Percentiles rank a stretch among this genome's conserved stretches.
These are phyloP conservation scores for Mycothermus thermophilus DNA, from an alignment of 495 filamentous ascomycete genomes.

Conservation along the genomic window DNA sequence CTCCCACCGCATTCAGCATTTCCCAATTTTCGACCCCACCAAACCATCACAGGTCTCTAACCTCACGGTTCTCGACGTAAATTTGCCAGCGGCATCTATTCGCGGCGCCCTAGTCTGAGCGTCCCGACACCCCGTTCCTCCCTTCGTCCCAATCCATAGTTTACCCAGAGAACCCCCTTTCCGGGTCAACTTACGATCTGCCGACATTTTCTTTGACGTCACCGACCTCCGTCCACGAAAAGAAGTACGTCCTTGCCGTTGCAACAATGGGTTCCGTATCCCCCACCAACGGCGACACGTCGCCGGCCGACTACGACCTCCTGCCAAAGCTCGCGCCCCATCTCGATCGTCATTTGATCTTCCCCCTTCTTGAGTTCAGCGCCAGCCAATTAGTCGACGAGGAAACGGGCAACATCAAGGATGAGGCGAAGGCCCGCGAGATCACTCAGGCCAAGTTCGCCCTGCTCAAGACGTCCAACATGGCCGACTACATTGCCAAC, in stretches of 20 bases:
- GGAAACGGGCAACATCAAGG: constrained; percentile 39
- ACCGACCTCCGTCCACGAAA: background rate
- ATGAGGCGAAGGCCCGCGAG: constrained; percentile 46
- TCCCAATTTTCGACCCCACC: constrained; percentile 27
- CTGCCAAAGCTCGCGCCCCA: constrained; percentile 78
- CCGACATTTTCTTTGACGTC: background rate
- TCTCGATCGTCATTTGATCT: constrained; percentile 91
- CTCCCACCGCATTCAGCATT: constrained; percentile 9
- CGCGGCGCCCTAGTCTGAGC: constrained; percentile 2
- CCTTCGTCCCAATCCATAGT: too few relatives aligned
- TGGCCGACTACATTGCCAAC: constrained; percentile 90
- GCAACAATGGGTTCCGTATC: constrained; percentile 18
- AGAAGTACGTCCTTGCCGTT: background rate
- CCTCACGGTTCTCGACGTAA: too few relatives aligned
- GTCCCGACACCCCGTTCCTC: constrained; percentile 1
- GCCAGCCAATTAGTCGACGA: constrained; percentile 39
- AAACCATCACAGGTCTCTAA: constrained; percentile 18
- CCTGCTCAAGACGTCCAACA: constrained; percentile 89
- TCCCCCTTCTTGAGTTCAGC: constrained; percentile 79
- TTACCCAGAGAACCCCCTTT: too few relatives aligned
- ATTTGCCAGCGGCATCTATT: too few relatives aligned
- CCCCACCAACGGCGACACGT: constrained; percentile 43
- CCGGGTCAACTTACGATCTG: too few relatives aligned
- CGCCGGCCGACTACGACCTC: constrained; percentile 55
- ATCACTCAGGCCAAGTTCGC: constrained; percentile 76